Conservation (phyloP, 2,329 filamentous ascomycete species). For the Fusarium sp. region DNA sequence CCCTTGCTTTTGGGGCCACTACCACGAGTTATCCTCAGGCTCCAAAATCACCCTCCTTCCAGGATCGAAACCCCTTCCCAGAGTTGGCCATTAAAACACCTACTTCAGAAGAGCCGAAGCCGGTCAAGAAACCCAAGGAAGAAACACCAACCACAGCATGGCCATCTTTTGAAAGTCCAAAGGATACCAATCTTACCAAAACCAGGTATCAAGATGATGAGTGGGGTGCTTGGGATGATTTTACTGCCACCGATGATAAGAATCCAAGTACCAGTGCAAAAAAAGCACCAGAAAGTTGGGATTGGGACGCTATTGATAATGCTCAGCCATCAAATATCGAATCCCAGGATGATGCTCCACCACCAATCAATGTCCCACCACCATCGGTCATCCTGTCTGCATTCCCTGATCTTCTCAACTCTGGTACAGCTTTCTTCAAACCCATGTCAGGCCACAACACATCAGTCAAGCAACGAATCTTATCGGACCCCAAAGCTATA, state of each 20-base stretch:
- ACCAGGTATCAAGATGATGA: slow-evolving; percentile 55
- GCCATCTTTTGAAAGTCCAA: slow-evolving; percentile 53
- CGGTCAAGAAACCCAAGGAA: slow-evolving; percentile 52
- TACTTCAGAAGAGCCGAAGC: slow-evolving; percentile 50
- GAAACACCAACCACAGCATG: slow-evolving; percentile 60
- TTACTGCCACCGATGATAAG: slow-evolving; percentile 47
- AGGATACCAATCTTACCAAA: slow-evolving; percentile 17
- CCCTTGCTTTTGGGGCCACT: slow-evolving; percentile 48
- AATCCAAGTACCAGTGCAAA: slow-evolving; percentile 28
- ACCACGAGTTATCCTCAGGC: slow-evolving; percentile 57
- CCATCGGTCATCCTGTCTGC: slow-evolving; percentile 84
- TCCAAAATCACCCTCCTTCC: slow-evolving; percentile 65
- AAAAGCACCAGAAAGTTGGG: slow-evolving; percentile 56
- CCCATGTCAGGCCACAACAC: slow-evolving; percentile 70
- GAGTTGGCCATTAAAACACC: slow-evolving; percentile 62
- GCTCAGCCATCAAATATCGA: slow-evolving; percentile 42
- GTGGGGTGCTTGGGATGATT: slow-evolving; percentile 66
- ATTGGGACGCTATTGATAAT: slow-evolving; percentile 61
- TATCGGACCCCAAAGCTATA: slow-evolving; percentile 72
- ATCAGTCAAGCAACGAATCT: slow-evolving; percentile 70
- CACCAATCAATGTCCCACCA: slow-evolving; percentile 89
- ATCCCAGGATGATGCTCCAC: slow-evolving; percentile 56
- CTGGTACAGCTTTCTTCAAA: slow-evolving; percentile 75
- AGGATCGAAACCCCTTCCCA: slow-evolving; percentile 65
- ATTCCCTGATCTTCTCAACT: slow-evolving; percentile 77